A percentile compares a stretch with the other conserved stretches of the same genome.
Conservation (phyloP, 2,329 filamentous ascomycete species). For the Coniella lustricola region DNA sequence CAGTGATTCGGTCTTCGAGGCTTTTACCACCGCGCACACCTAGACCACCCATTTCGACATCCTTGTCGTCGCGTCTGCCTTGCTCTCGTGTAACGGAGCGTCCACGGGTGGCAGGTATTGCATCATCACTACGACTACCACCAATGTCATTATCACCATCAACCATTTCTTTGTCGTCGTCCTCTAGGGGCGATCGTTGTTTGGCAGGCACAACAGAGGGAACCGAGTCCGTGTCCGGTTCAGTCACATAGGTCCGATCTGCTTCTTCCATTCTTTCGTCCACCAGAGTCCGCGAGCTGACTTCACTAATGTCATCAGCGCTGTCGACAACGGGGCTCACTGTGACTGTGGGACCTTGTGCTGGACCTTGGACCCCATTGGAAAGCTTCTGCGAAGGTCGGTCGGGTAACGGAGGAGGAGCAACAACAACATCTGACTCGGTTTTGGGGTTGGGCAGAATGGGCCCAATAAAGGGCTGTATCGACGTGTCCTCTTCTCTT, state of each 20-base stretch:
- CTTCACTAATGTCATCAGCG: slow-evolving; percentile 37
- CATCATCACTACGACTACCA: no score
- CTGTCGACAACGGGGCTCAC: slow-evolving; percentile 23
- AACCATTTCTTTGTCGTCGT: slow-evolving; percentile 14
- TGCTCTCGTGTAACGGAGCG: slow-evolving; percentile 9
- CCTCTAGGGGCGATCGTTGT: slow-evolving; percentile 19
- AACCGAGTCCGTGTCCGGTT: slow-evolving; percentile 11
- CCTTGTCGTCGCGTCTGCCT: slow-evolving; percentile 1
- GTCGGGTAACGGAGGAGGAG: slow-evolving; percentile 44
- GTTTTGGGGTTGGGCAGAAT: neutral
- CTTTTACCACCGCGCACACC: slow-evolving; percentile 22
- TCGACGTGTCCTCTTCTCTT: slow-evolving; percentile 10
- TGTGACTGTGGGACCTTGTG: slow-evolving; percentile 17
- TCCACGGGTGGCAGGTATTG: neutral
- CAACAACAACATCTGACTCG: slow-evolving; percentile 5
- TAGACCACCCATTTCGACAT: slow-evolving; percentile 17
- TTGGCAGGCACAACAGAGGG: slow-evolving; percentile 18
- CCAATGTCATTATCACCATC: no score
- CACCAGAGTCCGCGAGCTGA: slow-evolving; percentile 47
- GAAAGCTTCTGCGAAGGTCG: slow-evolving; percentile 37
- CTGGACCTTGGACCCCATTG: slow-evolving; percentile 11
- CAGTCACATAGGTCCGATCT: slow-evolving; percentile 30
- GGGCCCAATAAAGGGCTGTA: slow-evolving; percentile 12
- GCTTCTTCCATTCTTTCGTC: slow-evolving; percentile 32
- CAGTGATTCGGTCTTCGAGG: slow-evolving; percentile 39